Conservation (phyloP, 2,329 filamentous ascomycete genomes). For the Aspergillus jensenii region DNA sequence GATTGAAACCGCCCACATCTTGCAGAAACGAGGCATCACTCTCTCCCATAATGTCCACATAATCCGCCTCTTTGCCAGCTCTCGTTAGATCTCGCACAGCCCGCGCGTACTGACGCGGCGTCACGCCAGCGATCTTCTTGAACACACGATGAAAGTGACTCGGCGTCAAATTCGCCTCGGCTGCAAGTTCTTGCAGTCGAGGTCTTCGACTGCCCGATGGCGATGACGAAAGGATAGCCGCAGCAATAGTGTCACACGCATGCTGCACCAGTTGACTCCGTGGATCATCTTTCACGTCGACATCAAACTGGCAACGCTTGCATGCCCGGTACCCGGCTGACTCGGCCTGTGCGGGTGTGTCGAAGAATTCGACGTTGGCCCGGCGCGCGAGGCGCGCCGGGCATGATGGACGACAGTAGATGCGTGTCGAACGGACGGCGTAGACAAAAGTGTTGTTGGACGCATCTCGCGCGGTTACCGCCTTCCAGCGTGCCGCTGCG, state of each 20-base stretch:
- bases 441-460: constrained; percentile 44
- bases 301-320: constrained; percentile 54
- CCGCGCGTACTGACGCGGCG: neutral
- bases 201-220: constrained; percentile 19
- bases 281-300: constrained; percentile 3
- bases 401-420: constrained; percentile 11
- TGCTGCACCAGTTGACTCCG: neutral
- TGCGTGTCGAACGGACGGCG: constrained; percentile 41
- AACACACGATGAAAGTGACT: constrained; percentile 62
- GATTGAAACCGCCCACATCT: neutral
- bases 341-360: constrained; percentile 46
- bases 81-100: neutral
- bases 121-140: constrained; percentile 42
- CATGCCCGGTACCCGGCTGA: constrained; percentile 55
- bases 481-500: neutral
- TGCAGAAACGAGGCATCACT: neutral
- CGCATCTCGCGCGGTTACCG: neutral
- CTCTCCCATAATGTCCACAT: neutral
- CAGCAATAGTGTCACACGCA: neutral
- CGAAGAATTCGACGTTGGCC: constrained; percentile 60
- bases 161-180: constrained; percentile 53
- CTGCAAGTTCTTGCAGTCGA: constrained; percentile 51
- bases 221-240: neutral
- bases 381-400: constrained; percentile 56
- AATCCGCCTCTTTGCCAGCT: neutral